phyloP scores from a whole-genome alignment of 768 basidiomycete species.

The Phylloporus scabripes region DNA sequence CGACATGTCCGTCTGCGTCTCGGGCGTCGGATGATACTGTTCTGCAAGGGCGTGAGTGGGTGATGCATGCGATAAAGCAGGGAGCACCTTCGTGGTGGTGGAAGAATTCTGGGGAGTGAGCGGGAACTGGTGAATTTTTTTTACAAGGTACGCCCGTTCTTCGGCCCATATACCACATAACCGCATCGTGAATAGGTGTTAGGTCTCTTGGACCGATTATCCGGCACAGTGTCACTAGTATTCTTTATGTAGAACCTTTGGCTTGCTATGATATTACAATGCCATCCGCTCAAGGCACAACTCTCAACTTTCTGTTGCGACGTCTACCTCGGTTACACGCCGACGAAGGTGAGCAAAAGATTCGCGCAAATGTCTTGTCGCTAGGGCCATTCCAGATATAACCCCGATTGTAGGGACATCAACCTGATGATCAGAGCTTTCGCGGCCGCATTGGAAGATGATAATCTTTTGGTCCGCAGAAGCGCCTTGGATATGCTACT shows the following conservation, averaged over 20 bases:
- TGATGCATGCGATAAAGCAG: not conserved
- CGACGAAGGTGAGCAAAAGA: slow-evolving; percentile 54
- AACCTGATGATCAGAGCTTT: slow-evolving; percentile 95
- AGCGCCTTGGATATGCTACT: slow-evolving; percentile 80
- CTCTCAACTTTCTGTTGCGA: slow-evolving; percentile 81
- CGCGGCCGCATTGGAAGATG: slow-evolving; percentile 86
- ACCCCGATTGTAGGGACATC: slow-evolving; percentile 77
- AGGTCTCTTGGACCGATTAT: slow-evolving; percentile 70
- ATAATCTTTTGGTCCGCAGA: slow-evolving; percentile 85
- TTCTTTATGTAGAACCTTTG: slow-evolving; percentile 97
- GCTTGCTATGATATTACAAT: slow-evolving; percentile 90
- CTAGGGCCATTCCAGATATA: slow-evolving; percentile 42
- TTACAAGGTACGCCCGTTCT: slow-evolving; percentile 55
- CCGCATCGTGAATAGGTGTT: slow-evolving; percentile 53
- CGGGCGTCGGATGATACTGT: slow-evolving; percentile 90
- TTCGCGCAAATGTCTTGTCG: not conserved
- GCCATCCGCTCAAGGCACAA: slow-evolving; percentile 76
- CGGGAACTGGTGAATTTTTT: slow-evolving; percentile 97
- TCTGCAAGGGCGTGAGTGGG: slow-evolving; percentile 39
- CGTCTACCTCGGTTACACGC: slow-evolving; percentile 66
- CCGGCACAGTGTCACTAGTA: slow-evolving; percentile 74
- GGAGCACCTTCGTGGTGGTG: no score
- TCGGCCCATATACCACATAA: not conserved
- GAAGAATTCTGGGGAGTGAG: no score
- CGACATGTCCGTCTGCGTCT: slow-evolving; percentile 94